These are phyloP conservation scores for Echites panduratus DNA, from an alignment of 257 asterid genomes.

Conservation along the genomic window DNA sequence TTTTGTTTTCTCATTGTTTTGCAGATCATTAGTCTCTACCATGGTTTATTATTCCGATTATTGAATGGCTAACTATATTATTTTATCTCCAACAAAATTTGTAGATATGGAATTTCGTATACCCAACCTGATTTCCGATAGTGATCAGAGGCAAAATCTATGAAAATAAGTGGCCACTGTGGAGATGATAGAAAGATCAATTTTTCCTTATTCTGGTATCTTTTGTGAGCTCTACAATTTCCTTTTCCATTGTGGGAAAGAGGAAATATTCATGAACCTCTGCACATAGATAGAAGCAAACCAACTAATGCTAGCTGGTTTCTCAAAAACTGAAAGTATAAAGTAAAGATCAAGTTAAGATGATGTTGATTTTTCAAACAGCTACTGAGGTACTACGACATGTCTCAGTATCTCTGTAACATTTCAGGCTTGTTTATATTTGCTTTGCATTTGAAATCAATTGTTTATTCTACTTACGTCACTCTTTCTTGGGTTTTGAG, in stretches of 20 bases:
- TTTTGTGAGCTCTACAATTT: constrained; percentile 38
- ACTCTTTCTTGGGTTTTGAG: background rate
- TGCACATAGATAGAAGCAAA: constrained; percentile 48
- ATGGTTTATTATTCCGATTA: background rate
- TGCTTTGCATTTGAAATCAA: background rate
- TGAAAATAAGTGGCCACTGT: no score
- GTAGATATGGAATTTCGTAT: no score
- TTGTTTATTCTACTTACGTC: background rate
- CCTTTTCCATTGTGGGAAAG: constrained; percentile 41
- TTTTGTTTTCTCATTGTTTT: background rate
- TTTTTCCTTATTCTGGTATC: constrained; percentile 38
- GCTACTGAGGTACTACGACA: background rate
- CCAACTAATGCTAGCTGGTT: constrained; percentile 46
- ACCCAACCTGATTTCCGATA: no score
- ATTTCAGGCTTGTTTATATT: background rate
- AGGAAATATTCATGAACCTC: constrained; percentile 35
- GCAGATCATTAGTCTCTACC: background rate
- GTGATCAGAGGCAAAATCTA: no score
- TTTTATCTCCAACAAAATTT: background rate
- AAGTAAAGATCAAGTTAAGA: background rate
- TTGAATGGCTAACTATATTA: background rate
- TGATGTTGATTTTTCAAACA: background rate
- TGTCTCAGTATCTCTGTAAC: background rate
- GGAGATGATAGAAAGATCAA: constrained; percentile 57
- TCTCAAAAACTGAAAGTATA: background rate